Conservation (phyloP, 352 stramenopile genomes). For the Phytopythium litorale region DNA sequence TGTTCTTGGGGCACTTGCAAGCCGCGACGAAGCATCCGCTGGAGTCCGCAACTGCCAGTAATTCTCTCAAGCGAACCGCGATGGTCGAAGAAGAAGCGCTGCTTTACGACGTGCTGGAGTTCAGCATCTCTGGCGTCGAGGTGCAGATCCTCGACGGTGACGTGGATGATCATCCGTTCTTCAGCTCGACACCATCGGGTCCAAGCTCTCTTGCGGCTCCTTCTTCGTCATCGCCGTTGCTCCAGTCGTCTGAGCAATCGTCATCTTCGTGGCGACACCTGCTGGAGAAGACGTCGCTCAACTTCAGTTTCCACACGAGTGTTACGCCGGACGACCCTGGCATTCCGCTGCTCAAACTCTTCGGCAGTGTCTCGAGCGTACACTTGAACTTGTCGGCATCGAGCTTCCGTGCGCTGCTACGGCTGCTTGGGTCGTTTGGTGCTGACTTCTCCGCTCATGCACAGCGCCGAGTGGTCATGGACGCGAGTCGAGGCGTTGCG, state of each 20-base stretch:
- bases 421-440: constrained; percentile 62
- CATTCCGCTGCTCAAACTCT: constrained; percentile 73
- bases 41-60: neutral
- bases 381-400: constrained; percentile 65
- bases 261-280: constrained; percentile 45
- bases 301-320: constrained; percentile 72
- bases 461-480: constrained; percentile 23
- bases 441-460: constrained; percentile 55
- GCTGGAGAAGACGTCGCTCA: constrained; percentile 71
- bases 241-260: neutral
- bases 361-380: constrained; percentile 65
- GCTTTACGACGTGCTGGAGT: constrained; percentile 79
- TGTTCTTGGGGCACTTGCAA: constrained; percentile 76
- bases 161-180: constrained; percentile 8
- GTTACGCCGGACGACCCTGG: constrained; percentile 74
- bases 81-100: constrained; percentile 18
- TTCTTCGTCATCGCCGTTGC: constrained; percentile 4
- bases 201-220: neutral
- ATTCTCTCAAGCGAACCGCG: neutral
- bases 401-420: constrained; percentile 56
- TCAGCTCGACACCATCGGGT: neutral
- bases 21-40: constrained; percentile 46
- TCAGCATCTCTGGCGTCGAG: constrained; percentile 75
- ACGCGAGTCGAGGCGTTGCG: constrained; percentile 12
- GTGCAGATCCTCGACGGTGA: constrained; percentile 50